Evolutionary conservation across 1,284 basidiomycete species (phyloP).

Genomic region (Fomitopsis schrenkii): DNA sequence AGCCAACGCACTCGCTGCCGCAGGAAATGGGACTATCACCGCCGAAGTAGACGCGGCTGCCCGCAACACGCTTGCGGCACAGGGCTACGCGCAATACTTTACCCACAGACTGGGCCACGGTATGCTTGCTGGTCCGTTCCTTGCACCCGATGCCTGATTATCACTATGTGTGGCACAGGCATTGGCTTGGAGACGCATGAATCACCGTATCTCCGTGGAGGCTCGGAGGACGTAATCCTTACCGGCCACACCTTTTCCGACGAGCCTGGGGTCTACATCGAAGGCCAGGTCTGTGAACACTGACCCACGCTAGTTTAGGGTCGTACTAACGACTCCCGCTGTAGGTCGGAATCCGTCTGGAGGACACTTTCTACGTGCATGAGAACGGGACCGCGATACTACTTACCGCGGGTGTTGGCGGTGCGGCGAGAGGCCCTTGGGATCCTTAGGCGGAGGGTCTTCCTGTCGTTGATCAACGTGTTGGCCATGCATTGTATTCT

Average conservation of each 20-base stretch:
- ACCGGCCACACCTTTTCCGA: conserved; percentile 76
- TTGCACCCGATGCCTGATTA: not conserved
- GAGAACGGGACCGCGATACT: conserved; percentile 49
- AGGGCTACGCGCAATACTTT: conserved; percentile 59
- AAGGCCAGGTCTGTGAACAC: conserved; percentile 49
- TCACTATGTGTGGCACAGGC: conserved; percentile 36
- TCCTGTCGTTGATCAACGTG: not conserved
- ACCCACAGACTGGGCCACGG: conserved; percentile 82
- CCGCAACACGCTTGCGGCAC: conserved; percentile 44
- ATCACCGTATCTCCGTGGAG: conserved; percentile 73
- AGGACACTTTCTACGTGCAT: conserved; percentile 77
- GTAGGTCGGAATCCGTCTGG: conserved; percentile 72
- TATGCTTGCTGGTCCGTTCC: conserved; percentile 24
- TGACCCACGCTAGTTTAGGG: not conserved
- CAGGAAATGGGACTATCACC: conserved; percentile 47
- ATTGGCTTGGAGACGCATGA: conserved; percentile 85
- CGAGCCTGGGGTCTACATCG: conserved; percentile 83
- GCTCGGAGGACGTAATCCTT: conserved; percentile 52
- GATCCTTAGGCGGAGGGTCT: conserved; percentile 31
- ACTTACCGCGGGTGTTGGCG: conserved; percentile 62
- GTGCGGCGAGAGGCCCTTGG: conserved; percentile 50
- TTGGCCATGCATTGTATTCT: not conserved
- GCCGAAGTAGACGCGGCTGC: conserved; percentile 64
- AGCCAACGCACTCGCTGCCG: conserved; percentile 45
- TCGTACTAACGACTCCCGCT: not conserved